Evolutionary conservation across 2,329 filamentous ascomycete species (phyloP).

Genomic region (Calonectria pseudoreteaudii): DNA sequence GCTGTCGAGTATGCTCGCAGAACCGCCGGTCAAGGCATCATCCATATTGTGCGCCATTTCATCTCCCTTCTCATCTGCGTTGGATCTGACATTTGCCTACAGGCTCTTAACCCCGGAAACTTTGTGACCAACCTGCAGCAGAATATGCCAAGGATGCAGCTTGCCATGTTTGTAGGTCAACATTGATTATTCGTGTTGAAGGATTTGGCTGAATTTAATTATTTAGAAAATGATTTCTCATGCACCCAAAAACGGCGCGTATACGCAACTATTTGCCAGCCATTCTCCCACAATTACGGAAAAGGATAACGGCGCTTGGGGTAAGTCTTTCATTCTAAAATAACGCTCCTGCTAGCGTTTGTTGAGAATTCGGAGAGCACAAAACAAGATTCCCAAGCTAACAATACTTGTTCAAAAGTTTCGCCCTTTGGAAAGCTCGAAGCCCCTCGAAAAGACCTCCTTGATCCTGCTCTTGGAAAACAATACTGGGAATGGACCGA

Average conservation of each 20-base stretch:
- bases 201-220: neutral
- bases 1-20: conserved; percentile 40
- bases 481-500: conserved; percentile 10
- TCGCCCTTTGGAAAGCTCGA: neutral
- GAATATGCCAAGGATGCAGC: neutral
- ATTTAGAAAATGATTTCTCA: conserved; percentile 15
- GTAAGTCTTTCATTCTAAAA: neutral
- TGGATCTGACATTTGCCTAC: neutral
- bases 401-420: neutral
- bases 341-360: neutral
- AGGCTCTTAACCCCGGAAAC: conserved; percentile 27
- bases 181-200: neutral
- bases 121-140: conserved; percentile 25
- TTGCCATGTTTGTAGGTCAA: conserved; percentile 11
- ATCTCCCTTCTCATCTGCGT: neutral
- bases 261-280: conserved; percentile 58
- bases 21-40: conserved; percentile 24
- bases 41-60: conserved; percentile 14
- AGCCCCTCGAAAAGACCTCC: neutral
- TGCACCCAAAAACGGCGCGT: conserved; percentile 51
- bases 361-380: neutral
- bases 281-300: conserved; percentile 30
- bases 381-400: neutral
- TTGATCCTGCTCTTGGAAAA: neutral
- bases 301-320: conserved; percentile 19